Base-by-base conservation (phyloP, 768 basidiomycete genomes). In the Russula sp. region DNA sequence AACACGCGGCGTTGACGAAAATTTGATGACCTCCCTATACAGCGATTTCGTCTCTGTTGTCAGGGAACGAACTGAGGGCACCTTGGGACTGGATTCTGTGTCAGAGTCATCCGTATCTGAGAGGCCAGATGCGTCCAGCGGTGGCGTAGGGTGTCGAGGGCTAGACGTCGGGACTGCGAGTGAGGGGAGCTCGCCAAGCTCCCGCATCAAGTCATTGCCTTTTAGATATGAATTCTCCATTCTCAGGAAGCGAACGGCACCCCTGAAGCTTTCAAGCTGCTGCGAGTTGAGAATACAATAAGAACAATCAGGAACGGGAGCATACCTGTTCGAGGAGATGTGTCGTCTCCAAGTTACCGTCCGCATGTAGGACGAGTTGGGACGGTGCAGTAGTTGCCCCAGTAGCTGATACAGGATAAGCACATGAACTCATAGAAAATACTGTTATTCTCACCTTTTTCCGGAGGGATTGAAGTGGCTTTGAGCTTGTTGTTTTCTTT, bases 201-300 rank as follows among this genome's bases (percentile, higher is more conserved):
- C 90, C 55, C 81, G 80, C 61, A 98, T 83, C 0, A 98, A 81
- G 68, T 95, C 93, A 72, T 93, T 90, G 2, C 93, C 92, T 70
- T 90, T 94, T 74, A 98, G 85, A 70, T 91, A 93, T 2, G 91
- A 83, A 71, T 98, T 98, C 73, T 98, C 95, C 39, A 81, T 85
- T 25, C 95, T 85, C n/a, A 99, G 78, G 83, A 90, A 98, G 20
- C 92, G 85, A 34, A 98, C 84, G 0, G 95, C 90, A 6, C 88
- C 86, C 43, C 92, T 88, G n/a, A 98, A 81, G 14, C 88, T 89
- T 49, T 96, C 90, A 69, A 98, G 86, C 88, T 93, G 67, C 25
- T 60, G n/a, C 32, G 43, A 53, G 63, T 63, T 68, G 65, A 61
- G 58, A 34, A 25, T 25, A 29, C 57, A 18, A 41, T 41, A 58